Conservation (phyloP, 176 grass and related monocot genomes). For the Dendrocalamus sinicus region DNA sequence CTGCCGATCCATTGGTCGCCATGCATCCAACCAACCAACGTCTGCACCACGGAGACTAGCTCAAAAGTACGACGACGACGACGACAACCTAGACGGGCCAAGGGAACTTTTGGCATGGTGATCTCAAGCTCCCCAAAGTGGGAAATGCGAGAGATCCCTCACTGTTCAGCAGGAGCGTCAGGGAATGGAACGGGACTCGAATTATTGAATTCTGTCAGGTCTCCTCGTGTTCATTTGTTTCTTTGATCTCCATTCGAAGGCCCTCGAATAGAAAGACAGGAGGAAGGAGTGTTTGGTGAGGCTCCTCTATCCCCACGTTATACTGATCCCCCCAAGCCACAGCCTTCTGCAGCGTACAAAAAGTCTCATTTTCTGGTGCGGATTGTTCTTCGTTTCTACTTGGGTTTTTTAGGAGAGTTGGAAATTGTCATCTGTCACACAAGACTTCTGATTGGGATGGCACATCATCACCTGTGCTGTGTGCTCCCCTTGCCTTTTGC, state of each 20-base stretch:
- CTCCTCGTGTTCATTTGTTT: neutral
- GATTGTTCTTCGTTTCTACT: neutral
- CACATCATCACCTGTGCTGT: neutral
- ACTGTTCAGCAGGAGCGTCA: neutral
- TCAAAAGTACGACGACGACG: slow-evolving; percentile 9
- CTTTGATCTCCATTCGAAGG: neutral
- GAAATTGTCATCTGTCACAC: neutral
- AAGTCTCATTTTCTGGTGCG: neutral
- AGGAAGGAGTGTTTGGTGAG: slow-evolving; percentile 8
- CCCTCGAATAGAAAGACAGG: neutral
- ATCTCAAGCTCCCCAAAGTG: slow-evolving; percentile 37
- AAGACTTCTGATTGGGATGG: neutral
- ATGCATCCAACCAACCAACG: neutral
- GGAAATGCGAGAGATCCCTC: slow-evolving; percentile 22
- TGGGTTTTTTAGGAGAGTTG: neutral
- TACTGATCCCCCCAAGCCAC: slow-evolving; percentile 17
- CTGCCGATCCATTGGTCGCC: slow-evolving; percentile 27
- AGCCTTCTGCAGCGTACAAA: neutral
- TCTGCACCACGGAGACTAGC: neutral
- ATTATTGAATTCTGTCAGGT: neutral
- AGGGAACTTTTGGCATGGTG: slow-evolving; percentile 2
- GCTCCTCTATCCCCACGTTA: neutral
- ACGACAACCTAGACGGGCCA: neutral
- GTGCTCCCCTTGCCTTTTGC: neutral
- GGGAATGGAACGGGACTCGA: neutral